Percentiles rank a stretch among this genome's conserved stretches.
Conservation (phyloP, 345 rosid species). For the Moricandia moricandioides region DNA sequence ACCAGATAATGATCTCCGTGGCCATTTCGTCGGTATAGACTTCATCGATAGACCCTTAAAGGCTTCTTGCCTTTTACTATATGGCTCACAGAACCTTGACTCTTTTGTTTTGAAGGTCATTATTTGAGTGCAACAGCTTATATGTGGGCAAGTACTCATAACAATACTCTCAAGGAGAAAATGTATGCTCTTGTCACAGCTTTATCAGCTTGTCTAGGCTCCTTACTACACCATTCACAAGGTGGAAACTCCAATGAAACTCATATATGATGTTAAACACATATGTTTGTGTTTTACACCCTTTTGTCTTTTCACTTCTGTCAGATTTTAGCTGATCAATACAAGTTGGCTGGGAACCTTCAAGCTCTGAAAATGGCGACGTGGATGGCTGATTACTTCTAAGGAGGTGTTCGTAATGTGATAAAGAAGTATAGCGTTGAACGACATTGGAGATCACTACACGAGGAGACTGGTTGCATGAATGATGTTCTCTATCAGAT, state of each 20-base stretch:
- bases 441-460: conserved; percentile 73
- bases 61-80: too few species aligned
- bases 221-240: conserved; percentile 97
- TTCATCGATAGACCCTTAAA: too few species aligned
- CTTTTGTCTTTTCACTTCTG: conserved; percentile 13
- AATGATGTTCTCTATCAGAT: conserved; percentile 86
- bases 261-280: background rate
- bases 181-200: conserved; percentile 73
- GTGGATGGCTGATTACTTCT: conserved; percentile 87
- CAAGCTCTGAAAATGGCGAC: conserved; percentile 71
- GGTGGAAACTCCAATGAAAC: conserved; percentile 39
- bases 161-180: conserved; percentile 57
- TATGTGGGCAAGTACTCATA: conserved; percentile 95
- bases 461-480: conserved; percentile 98
- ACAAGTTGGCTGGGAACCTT: conserved; percentile 55
- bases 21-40: conserved; percentile 82
- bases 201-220: conserved; percentile 84
- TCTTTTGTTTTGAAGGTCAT: conserved; percentile 66
- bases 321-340: conserved; percentile 89
- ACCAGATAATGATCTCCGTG: conserved; percentile 70
- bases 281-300: background rate
- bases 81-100: too few species aligned
- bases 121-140: conserved; percentile 87
- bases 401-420: conserved; percentile 76
- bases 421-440: conserved; percentile 51